phyloP scores from a whole-genome alignment of 2,329 filamentous ascomycete genomes.

The Colletotrichum ledebouriae region DNA sequence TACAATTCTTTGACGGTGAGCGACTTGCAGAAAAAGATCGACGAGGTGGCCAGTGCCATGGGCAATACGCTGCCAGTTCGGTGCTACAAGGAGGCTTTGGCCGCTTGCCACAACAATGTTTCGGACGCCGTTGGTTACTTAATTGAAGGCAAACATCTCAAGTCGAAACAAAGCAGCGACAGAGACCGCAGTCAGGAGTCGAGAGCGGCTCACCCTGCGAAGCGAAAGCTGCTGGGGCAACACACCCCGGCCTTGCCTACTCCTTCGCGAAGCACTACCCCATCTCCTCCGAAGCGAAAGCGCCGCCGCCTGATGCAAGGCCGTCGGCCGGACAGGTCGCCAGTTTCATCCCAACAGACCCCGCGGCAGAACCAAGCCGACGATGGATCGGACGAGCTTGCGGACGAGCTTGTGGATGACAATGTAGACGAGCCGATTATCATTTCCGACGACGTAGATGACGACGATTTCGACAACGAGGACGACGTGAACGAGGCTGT shows the following conservation, averaged over 20 bases:
- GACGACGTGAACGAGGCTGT: slow-evolving; percentile 39
- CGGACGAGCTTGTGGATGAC: slow-evolving; percentile 48
- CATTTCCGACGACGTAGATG: slow-evolving; percentile 56
- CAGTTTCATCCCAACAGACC: slow-evolving; percentile 40
- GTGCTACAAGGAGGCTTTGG: slow-evolving; percentile 52
- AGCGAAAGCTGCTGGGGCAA: slow-evolving; percentile 41
- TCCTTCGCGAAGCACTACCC: slow-evolving; percentile 43
- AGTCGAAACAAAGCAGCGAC: slow-evolving; percentile 45
- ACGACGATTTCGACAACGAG: slow-evolving; percentile 54
- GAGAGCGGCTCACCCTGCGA: slow-evolving; percentile 29
- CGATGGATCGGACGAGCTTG: slow-evolving; percentile 43
- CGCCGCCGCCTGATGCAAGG: slow-evolving; percentile 54
- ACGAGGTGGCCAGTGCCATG: slow-evolving; percentile 54
- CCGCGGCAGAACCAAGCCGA: slow-evolving; percentile 46
- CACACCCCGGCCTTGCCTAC: slow-evolving; percentile 38
- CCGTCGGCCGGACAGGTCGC: slow-evolving; percentile 45
- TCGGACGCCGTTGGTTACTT: slow-evolving; percentile 54
- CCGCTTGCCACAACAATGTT: slow-evolving; percentile 50
- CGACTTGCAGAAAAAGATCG: slow-evolving; percentile 53
- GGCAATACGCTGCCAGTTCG: slow-evolving; percentile 49
- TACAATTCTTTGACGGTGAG: slow-evolving; percentile 62
- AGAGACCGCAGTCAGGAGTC: slow-evolving; percentile 43
- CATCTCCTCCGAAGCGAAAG: slow-evolving; percentile 49
- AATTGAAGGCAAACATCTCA: slow-evolving; percentile 41
- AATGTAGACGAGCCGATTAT: slow-evolving; percentile 46